Evolutionary conservation across 2,329 filamentous ascomycete genomes (phyloP), one percentile per base, ranked within the genome.

Genomic region (Pseudogymnoascus sp.): DNA sequence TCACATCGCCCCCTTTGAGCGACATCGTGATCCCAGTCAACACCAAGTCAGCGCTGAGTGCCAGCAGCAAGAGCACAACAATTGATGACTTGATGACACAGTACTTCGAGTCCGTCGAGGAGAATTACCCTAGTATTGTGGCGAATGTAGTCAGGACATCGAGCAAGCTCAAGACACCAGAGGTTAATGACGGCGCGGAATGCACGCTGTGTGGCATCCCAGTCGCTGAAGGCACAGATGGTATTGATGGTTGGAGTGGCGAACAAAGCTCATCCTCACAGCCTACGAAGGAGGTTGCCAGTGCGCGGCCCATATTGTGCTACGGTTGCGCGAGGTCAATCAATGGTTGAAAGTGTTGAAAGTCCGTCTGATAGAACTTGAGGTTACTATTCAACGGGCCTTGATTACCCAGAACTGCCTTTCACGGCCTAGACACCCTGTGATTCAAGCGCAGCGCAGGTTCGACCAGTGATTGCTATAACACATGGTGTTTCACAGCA

Each of bases 141-240:
- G 89, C 93, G 33, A 99, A 99, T 73, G 95, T 99, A 8, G 93
- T 97, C 4, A 86, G 91, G 65, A 99, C 93, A 35, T 88, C 90
- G n/a, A 88, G 86, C 60, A 96, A 96, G 75, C 80, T 97, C 41
- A 79, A 86, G 52, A 76, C 84, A 25, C 72, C 78, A 0, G 68
- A 77, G 21, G 69, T 68, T 55, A 67, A 65, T 1, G 73, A 72
- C 6, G 70, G 69, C 18, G 71, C 67, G 49, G 68, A 68, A 23
- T 96, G 91, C 70, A 80, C 82, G 35, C 73, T 93, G 7, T 96
- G 91, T 73, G 83, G 84, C 59, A 84, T 89, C 75, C 83, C 84
- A 35, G 78, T 92, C 11, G 82, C 87, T 62, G 81, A 81, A 66
- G 78, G 79, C 4, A 86, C 85, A 3, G 86, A 89, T 69, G 82